Evolutionary conservation across 768 basidiomycete genomes (phyloP).

Genomic region (Boletellus emodensis): DNA sequence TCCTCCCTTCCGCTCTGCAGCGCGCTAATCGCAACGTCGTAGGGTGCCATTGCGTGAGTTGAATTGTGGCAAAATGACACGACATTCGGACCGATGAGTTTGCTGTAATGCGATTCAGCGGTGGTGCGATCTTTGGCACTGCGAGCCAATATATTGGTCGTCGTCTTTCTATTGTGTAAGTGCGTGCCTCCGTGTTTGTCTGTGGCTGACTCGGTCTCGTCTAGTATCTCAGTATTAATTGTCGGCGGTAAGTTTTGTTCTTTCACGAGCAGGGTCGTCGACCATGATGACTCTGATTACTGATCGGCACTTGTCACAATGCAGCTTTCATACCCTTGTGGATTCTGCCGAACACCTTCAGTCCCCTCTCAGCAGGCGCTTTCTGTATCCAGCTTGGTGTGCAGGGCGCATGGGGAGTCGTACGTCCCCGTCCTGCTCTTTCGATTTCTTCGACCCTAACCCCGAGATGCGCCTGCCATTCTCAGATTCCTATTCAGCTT

Average conservation of each 20-base stretch:
- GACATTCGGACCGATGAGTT: background rate
- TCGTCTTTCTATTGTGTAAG: constrained; percentile 64
- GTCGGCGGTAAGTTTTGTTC: constrained; percentile 42
- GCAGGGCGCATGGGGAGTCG: constrained; percentile 88
- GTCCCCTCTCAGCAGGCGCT: constrained; percentile 71
- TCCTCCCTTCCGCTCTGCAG: background rate
- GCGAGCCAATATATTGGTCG: constrained; percentile 75
- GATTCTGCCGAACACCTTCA: constrained; percentile 72
- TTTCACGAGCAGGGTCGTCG: constrained; percentile 19
- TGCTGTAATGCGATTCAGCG: constrained; percentile 31
- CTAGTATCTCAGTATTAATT: constrained; percentile 18
- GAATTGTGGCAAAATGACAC: constrained; percentile 4
- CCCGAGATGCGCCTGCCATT: too few relatives aligned
- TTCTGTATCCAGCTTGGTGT: constrained; percentile 87
- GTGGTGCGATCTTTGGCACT: constrained; percentile 68
- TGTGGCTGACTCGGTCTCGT: background rate
- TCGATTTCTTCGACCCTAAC: background rate
- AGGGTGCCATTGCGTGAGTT: constrained; percentile 47
- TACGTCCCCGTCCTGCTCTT: constrained; percentile 36
- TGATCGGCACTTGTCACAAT: background rate
- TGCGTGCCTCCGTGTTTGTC: background rate
- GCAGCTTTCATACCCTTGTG: constrained; percentile 68
- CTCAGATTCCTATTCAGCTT: constrained; percentile 68
- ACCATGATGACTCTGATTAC: background rate
- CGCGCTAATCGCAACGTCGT: background rate